Evolutionary conservation across 2,329 filamentous ascomycete genomes (phyloP).

Genomic region (Trichoderma atrobrunneum): DNA sequence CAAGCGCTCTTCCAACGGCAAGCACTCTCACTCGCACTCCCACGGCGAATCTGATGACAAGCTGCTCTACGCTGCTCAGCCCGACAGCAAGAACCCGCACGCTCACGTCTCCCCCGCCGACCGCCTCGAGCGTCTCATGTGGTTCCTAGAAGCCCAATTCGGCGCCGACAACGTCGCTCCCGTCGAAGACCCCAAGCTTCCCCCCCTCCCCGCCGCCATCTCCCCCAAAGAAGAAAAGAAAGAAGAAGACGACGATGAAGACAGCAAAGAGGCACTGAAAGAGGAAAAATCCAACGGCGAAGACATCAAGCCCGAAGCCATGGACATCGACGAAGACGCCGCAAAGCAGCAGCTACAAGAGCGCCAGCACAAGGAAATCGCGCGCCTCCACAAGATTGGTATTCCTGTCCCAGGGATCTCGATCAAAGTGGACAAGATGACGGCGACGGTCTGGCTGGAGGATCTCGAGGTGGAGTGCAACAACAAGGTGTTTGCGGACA

Average conservation of each 20-base stretch:
- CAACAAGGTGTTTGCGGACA: constrained; percentile 74
- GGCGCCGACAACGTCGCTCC: constrained; percentile 78
- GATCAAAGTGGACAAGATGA: constrained; percentile 83
- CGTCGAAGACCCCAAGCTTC: constrained; percentile 63
- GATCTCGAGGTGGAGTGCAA: constrained; percentile 83
- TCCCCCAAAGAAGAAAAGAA: constrained; percentile 25
- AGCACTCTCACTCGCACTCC: constrained; percentile 33
- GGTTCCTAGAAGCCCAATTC: constrained; percentile 97
- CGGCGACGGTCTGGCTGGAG: constrained; percentile 89
- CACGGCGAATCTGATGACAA: background rate
- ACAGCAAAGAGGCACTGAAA: background rate
- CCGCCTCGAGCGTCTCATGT: constrained; percentile 78
- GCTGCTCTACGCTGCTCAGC: constrained; percentile 43
- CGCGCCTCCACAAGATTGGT: constrained; percentile 75
- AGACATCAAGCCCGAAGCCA: background rate
- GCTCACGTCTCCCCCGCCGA: constrained; percentile 69
- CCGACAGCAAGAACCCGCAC: constrained; percentile 61
- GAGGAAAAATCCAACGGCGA: background rate
- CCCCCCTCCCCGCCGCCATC: constrained; percentile 30
- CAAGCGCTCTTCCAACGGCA: constrained; percentile 55
- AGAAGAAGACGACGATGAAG: background rate
- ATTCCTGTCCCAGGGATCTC: constrained; percentile 88
- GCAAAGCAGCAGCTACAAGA: constrained; percentile 43
- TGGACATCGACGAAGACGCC: background rate
- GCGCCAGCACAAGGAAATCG: constrained; percentile 67